Base-by-base conservation (phyloP, 2,329 filamentous ascomycete genomes). In the Fusarium ambrosium region DNA sequence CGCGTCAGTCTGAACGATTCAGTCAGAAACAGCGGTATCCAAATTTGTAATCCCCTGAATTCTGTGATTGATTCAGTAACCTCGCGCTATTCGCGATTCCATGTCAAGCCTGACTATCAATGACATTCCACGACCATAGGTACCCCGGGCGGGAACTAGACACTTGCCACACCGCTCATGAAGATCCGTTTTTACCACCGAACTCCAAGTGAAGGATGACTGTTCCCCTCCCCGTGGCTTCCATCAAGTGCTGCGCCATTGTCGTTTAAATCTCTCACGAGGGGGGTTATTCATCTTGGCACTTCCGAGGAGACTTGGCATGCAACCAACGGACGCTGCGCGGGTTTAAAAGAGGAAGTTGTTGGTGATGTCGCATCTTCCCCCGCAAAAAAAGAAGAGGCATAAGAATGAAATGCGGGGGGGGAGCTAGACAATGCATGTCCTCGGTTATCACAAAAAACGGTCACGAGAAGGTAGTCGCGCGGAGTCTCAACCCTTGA, bases 401-500 rank as follows among this genome's bases (percentile, higher is more conserved):
- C 43, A 13, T n/a, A 22, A 53, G 48, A 32, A 53, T 22, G 22
- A 2, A 27, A 53, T 60, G 53, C 32, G 62, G 59, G 32, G 62
- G 59, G 32, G 68, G 36, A 37, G 22, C 14, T 48, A 36, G n/a
- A 45, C 37, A 41, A 20, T 41, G 36, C 34, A 34, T 63, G 32
- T 45, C 41, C 41, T 62, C 60, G 32, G 41, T 22, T 53, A 63
- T n/a, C 18, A 22, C 18, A 22, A 34, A 34, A 32, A 53, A 53
- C 16, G 70, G 72, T 72, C 69, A 75, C 69, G 60, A 36, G 72
- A 62, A 56, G 60, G 51, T 58, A 37, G 59, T 73, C 69, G 64
- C 64, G 63, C 63, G 64, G 18, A 41, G 20, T 41, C 29, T 32
- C 3, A 32, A 32, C 29, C 29, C 29, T 32, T 32, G 29, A 32